A percentile compares a stretch with the other conserved stretches of the same genome.
Evolutionary conservation across 306 rosid species (phyloP).

Genomic region (Sindora glabra): DNA sequence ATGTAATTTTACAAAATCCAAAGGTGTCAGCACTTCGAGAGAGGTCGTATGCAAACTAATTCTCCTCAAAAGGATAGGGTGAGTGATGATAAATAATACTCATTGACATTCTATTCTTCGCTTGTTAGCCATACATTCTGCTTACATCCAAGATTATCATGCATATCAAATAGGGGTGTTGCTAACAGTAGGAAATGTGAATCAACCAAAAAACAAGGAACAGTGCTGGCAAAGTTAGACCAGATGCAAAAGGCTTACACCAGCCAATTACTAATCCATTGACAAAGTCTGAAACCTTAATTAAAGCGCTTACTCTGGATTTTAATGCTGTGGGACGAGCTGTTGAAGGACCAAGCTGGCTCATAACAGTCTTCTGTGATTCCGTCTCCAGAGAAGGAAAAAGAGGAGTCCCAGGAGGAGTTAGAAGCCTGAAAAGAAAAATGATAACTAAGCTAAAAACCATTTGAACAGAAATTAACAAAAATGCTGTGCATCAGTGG

Average conservation of each 20-base stretch:
- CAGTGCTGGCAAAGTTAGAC: neutral
- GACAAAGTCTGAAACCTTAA: constrained; percentile 2
- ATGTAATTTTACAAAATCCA: neutral
- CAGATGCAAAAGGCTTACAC: neutral
- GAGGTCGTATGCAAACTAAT: neutral
- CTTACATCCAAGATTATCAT: constrained; percentile 6
- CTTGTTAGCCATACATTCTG: constrained; percentile 3
- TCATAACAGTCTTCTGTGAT: constrained; percentile 63
- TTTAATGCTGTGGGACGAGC: constrained; percentile 65
- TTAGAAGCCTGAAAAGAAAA: constrained; percentile 68
- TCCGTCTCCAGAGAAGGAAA: constrained; percentile 95
- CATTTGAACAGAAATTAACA: constrained; percentile 8
- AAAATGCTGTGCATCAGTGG: neutral
- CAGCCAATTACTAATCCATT: constrained; percentile 3
- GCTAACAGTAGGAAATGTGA: too few species aligned
- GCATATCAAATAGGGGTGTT: too few species aligned
- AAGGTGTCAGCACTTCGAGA: neutral
- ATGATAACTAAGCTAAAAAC: constrained; percentile 13
- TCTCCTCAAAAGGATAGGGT: neutral
- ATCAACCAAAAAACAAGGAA: neutral
- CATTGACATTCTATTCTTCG: neutral
- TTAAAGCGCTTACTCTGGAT: constrained; percentile 68
- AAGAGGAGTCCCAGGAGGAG: constrained; percentile 97
- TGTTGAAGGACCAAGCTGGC: constrained; percentile 66
- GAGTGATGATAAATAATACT: neutral